A percentile compares a stretch with the other conserved stretches of the same genome.
These are phyloP conservation scores for Peterozyma xylosa DNA, from an alignment of 805 yeast genomes.

Conservation along the genomic window DNA sequence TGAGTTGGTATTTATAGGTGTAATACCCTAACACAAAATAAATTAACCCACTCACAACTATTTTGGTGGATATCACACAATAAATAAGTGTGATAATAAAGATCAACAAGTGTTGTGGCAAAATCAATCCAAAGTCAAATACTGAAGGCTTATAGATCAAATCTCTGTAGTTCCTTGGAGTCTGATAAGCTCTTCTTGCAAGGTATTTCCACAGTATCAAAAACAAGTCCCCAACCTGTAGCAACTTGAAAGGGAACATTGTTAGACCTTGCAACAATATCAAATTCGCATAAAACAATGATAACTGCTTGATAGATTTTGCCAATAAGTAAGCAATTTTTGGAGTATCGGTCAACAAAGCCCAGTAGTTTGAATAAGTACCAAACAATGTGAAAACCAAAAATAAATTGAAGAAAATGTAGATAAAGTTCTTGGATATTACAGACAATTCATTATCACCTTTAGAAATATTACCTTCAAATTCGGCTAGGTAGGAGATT, in stretches of 20 bases:
- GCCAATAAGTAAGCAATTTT: constrained; percentile 51
- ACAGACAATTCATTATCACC: constrained; percentile 54
- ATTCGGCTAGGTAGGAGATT: constrained; percentile 39
- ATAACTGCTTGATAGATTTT: constrained; percentile 39
- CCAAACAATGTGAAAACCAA: constrained; percentile 57
- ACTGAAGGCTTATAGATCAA: constrained; percentile 49
- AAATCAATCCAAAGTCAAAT: constrained; percentile 63
- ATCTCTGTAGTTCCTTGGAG: constrained; percentile 45
- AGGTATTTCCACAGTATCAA: constrained; percentile 34
- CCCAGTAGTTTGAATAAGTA: constrained; percentile 52
- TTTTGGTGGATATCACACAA: constrained; percentile 84
- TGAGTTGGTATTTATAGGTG: constrained; percentile 84
- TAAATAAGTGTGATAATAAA: constrained; percentile 80
- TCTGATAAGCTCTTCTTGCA: constrained; percentile 26
- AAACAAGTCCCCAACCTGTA: constrained; percentile 48
- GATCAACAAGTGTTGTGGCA: constrained; percentile 87
- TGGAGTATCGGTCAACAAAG: constrained; percentile 50
- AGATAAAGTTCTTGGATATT: constrained; percentile 50
- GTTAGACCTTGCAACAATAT: constrained; percentile 66
- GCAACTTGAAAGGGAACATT: constrained; percentile 50
- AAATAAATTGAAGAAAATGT: constrained; percentile 53
- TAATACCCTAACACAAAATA: constrained; percentile 82
- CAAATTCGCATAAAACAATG: constrained; percentile 49
- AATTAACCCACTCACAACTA: constrained; percentile 73
- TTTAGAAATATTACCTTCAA: constrained; percentile 47